phyloP scores from a whole-genome alignment of 441 rosid species.

The Mallotus repandus region DNA sequence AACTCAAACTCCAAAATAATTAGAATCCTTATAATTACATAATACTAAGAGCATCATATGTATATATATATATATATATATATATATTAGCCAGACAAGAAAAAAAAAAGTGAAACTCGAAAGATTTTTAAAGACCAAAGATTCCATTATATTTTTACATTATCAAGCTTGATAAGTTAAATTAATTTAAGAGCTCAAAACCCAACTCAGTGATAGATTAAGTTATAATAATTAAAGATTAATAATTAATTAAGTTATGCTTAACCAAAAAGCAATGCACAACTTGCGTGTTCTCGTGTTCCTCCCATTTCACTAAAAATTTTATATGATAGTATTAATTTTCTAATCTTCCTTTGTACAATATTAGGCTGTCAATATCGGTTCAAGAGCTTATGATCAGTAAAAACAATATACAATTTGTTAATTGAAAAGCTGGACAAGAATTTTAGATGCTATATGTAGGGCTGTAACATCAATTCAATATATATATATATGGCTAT shows the following conservation, averaged over 20 bases:
- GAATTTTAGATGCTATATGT: conserved; percentile 25
- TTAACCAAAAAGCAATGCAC: conserved; percentile 31
- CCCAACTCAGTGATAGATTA: conserved; percentile 34
- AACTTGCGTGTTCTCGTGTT: conserved; percentile 56
- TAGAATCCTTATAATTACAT: too few species aligned
- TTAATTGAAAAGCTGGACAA: conserved; percentile 20
- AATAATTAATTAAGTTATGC: conserved; percentile 1
- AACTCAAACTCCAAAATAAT: too few species aligned
- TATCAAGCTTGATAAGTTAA: background rate
- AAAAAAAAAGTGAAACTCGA: background rate
- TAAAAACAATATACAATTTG: background rate
- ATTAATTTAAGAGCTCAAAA: conserved; percentile 31
- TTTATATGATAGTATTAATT: background rate
- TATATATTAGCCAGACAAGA: too few species aligned
- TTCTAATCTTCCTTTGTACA: conserved; percentile 22
- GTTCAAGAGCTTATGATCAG: background rate
- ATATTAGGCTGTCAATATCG: conserved; percentile 33
- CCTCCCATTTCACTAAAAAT: conserved; percentile 35
- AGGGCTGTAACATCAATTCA: background rate
- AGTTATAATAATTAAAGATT: background rate
- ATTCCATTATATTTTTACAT: conserved; percentile 25
- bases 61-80: too few species aligned
- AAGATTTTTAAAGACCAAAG: conserved; percentile 25
- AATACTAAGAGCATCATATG: too few species aligned
- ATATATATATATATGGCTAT: too few species aligned